Evolutionary conservation across 768 basidiomycete genomes (phyloP).

Genomic region (Mycena maculata): DNA sequence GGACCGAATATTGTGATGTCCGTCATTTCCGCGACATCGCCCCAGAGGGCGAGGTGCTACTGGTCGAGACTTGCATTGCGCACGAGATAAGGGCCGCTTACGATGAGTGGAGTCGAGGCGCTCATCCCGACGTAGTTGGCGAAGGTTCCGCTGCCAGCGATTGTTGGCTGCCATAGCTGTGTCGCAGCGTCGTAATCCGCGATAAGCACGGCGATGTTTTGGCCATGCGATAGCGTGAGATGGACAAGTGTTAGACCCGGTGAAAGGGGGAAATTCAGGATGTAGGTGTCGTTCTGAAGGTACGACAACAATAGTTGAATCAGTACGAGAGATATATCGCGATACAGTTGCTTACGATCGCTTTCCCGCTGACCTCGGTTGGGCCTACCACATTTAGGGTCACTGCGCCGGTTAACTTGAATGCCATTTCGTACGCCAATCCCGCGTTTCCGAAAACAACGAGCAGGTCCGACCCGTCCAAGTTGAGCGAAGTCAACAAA

Average conservation of each 20-base stretch:
- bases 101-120: constrained; percentile 62
- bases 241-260: constrained; percentile 19
- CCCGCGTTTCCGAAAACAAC: constrained; percentile 53
- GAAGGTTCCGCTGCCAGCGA: constrained; percentile 16
- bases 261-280: constrained; percentile 12
- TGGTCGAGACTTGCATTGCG: constrained; percentile 46
- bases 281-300: constrained; percentile 10
- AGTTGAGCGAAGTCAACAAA: constrained; percentile 58
- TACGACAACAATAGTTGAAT: neutral
- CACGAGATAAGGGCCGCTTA: constrained; percentile 57
- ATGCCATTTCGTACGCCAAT: constrained; percentile 51
- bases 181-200: constrained; percentile 57
- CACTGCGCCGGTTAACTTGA: constrained; percentile 44
- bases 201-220: constrained; percentile 49
- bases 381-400: constrained; percentile 4
- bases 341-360: neutral
- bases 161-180: constrained; percentile 38
- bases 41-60: constrained; percentile 57
- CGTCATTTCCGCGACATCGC: constrained; percentile 58
- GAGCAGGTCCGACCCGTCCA: constrained; percentile 55
- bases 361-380: constrained; percentile 1
- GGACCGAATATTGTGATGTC: constrained; percentile 47
- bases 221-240: constrained; percentile 5
- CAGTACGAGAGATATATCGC: neutral
- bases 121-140: constrained; percentile 63